Evolutionary conservation across 225 moss, liverwort and hornwort species (phyloP).

Genomic region (Straminergon stramineum): DNA sequence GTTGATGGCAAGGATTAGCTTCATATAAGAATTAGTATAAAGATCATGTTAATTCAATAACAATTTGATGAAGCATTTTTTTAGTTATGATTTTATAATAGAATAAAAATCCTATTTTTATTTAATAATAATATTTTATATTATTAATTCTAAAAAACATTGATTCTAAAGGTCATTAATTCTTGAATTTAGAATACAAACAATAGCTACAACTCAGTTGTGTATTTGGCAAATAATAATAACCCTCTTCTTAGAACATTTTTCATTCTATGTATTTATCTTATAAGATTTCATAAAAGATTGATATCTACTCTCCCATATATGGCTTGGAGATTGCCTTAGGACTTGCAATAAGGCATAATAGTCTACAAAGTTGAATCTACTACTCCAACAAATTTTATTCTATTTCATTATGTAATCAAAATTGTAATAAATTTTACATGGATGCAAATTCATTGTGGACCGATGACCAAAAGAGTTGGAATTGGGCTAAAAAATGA

Average conservation of each 20-base stretch:
- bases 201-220: fast-evolving
- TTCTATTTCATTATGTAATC: background rate
- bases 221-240: background rate
- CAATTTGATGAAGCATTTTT: background rate
- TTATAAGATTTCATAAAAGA: background rate
- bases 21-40: background rate
- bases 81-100: background rate
- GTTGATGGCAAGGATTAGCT: background rate
- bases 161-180: background rate
- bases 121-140: background rate
- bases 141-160: fast-evolving
- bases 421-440: background rate
- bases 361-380: background rate
- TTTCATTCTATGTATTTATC: background rate
- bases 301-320: fast-evolving
- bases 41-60: background rate
- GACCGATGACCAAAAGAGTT: background rate
- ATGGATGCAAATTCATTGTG: background rate
- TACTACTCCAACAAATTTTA: background rate
- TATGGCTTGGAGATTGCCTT: background rate
- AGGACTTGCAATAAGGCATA: background rate
- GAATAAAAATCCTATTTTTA: background rate
- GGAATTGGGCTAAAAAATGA: background rate
- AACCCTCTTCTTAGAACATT: background rate
- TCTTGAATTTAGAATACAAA: background rate